Evolutionary conservation across 192 early-diverging fungal genomes (phyloP), one percentile per base, ranked within the genome.

Genomic region (Coemansia nantahalensis): DNA sequence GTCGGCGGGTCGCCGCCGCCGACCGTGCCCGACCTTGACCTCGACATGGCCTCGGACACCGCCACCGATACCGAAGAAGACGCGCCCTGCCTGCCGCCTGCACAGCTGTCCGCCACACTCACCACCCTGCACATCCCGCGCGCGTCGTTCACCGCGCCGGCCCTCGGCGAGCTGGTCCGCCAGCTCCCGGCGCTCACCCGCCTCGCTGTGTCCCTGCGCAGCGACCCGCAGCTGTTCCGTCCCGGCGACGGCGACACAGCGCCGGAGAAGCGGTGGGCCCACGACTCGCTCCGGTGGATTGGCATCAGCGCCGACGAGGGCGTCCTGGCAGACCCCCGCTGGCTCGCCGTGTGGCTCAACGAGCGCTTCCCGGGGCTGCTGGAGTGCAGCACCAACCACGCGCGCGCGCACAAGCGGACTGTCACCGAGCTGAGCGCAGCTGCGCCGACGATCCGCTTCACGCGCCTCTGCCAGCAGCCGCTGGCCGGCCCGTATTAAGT

Each of bases 381-480:
- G 23, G 71, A 74, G 24, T 74, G 71, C 52, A 48, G 59, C 51
- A 63, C 64, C 7, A 67, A 66, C 59, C 59, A 66, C 44, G 58
- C 58, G 0, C 63, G 70, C 50, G 54, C 59, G 19, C 70, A 74
- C 33, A 43, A 37, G 34, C 63, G 55, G 6, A 43, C 54, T 12
- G 48, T 67, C 22, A 43, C 63, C 4, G 64, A 40, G 31, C 56
- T 74, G 38, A 54, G 59, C 40, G 32, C 35, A 14, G 40, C 55
- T n/a, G 53, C 65, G 0, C 71, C 71, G 3, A 50, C 39, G 13
- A 50, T 74, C 18, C 14, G 31, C 9, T 67, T 74, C n/a, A 56
- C 71, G 5, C 54, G 59, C 17, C 50, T 67, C 1, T n/a, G n/a
- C n/a, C n/a, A n/a, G n/a, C n/a, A n/a, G n/a, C n/a, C n/a, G n/a